A percentile compares a stretch with the other conserved stretches of the same genome.
These are phyloP conservation scores for Mallotus repandus DNA, from an alignment of 441 rosid genomes.

Conservation along the genomic window DNA sequence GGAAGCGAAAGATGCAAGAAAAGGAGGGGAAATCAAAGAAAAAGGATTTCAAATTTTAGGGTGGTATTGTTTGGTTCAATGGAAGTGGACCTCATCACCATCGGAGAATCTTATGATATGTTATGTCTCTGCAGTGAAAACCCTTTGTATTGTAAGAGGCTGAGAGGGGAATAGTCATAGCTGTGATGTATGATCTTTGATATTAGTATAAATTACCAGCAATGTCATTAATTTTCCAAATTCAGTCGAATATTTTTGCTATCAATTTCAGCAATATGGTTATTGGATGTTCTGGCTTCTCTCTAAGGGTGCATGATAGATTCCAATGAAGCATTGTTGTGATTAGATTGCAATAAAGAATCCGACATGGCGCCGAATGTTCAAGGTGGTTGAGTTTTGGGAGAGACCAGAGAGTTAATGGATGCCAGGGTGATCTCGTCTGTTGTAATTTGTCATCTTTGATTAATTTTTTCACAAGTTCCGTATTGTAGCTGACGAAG, in stretches of 20 bases:
- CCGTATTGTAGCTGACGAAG: too few relatives aligned
- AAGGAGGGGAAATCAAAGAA: constrained; percentile 94
- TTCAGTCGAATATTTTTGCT: not conserved
- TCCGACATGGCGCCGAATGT: too few relatives aligned
- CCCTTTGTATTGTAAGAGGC: not conserved
- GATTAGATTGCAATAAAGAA: too few relatives aligned
- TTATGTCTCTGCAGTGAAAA: not conserved
- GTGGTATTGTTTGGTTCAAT: not conserved
- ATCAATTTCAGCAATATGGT: not conserved
- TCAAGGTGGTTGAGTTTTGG: too few relatives aligned
- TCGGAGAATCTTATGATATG: not conserved
- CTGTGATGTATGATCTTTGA: not conserved
- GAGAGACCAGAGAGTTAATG: too few relatives aligned
- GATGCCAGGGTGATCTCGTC: too few relatives aligned
- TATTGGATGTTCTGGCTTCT: not conserved
- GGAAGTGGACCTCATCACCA: not conserved
- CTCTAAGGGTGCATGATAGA: too few relatives aligned
- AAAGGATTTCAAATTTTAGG: constrained; percentile 87
- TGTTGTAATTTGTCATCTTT: too few relatives aligned
- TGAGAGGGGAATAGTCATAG: not conserved
- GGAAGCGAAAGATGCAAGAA: constrained; percentile 90
- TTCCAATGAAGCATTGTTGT: too few relatives aligned
- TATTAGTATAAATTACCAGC: not conserved
- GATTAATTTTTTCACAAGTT: too few relatives aligned
- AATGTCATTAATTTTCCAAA: not conserved